Conservation (phyloP, 1,139 yeast species). For the Cylindricascospora bacillispora region DNA sequence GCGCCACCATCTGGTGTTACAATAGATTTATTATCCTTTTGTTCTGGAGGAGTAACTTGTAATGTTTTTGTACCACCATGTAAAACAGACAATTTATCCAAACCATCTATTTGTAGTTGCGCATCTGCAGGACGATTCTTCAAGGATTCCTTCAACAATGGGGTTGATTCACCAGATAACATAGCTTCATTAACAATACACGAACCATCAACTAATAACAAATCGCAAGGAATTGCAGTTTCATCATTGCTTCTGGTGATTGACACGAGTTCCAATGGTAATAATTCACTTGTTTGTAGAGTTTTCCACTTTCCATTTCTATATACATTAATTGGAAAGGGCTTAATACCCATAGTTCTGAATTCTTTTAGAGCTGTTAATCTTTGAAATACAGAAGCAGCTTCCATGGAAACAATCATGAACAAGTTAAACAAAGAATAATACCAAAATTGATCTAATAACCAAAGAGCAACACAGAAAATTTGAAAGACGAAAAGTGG, state of each 20-base stretch:
- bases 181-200: slow-evolving; percentile 95
- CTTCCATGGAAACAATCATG: slow-evolving; percentile 88
- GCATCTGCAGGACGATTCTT: slow-evolving; percentile 70
- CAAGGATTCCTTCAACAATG: slow-evolving; percentile 83
- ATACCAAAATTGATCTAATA: slow-evolving; percentile 96
- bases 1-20: slow-evolving; percentile 87
- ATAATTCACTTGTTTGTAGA: slow-evolving; percentile 56
- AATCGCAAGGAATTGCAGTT: slow-evolving; percentile 92
- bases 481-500: slow-evolving; percentile 96
- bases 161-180: slow-evolving; percentile 98
- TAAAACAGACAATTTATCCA: slow-evolving; percentile 78
- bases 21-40: slow-evolving; percentile 30
- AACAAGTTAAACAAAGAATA: slow-evolving; percentile 82
- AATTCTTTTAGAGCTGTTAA: slow-evolving; percentile 89
- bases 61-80: slow-evolving; percentile 97
- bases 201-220: slow-evolving; percentile 72
- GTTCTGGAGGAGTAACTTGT: slow-evolving; percentile 67
- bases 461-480: slow-evolving; percentile 92
- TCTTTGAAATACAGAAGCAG: slow-evolving; percentile 91
- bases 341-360: slow-evolving; percentile 95
- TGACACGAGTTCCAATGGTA: slow-evolving; percentile 91
- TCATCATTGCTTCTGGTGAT: slow-evolving; percentile 82
- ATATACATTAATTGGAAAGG: slow-evolving; percentile 62
- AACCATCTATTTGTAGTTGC: slow-evolving; percentile 55
- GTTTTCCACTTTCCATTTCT: slow-evolving; percentile 63